Evolutionary conservation across 371 early-diverging fungal species (phyloP), one percentile per base, ranked within the genome.

Genomic region (Mucor saturninus): DNA sequence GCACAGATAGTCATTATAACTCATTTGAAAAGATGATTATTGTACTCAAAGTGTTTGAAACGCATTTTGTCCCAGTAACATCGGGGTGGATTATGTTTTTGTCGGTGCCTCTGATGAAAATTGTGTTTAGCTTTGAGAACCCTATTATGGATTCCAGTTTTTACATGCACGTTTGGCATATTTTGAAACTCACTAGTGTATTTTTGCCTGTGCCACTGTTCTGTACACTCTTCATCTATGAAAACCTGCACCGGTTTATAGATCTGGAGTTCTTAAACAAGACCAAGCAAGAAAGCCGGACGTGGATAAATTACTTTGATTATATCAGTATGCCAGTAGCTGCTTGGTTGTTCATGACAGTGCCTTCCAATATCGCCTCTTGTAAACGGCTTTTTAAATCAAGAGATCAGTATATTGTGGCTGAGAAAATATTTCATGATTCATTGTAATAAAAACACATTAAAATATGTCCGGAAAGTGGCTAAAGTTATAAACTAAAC

Each of bases 71-170:
- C 29, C 81, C 81, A 5, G 73, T 72, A 6, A 79, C 80, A 29
- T 81, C 84, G 6, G 84, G 84, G 5, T 83, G 84, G 84, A 68
- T 83, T 15, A 83, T 83, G 82, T 79, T 83, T 67, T 75, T 80
- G 13, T 79, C 80, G n/a, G 75, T 83, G 3, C 84, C 84, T 5
- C 38, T 83, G 15, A 79, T 77, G 80, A 80, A 81, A 56, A 69
- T 81, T 39, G 32, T 77, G 8, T 54, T 82, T 10, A 80, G 74
- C 50, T 78, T 78, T 63, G 54, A 72, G 8, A 82, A 82, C 37
- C 83, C 83, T 11, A 61, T 82, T 11, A 42, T 74, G 43, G 65
- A 65, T 13, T 79, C 77, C 15, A 74, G 69, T 7, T 77, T 79
- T 39, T 81, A 73, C 51, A 71, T 68, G 13, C 64, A 58, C 5